Evolutionary conservation across 1,139 yeast genomes (phyloP).

Genomic region (Spencermartinsiella ligniputridi): DNA sequence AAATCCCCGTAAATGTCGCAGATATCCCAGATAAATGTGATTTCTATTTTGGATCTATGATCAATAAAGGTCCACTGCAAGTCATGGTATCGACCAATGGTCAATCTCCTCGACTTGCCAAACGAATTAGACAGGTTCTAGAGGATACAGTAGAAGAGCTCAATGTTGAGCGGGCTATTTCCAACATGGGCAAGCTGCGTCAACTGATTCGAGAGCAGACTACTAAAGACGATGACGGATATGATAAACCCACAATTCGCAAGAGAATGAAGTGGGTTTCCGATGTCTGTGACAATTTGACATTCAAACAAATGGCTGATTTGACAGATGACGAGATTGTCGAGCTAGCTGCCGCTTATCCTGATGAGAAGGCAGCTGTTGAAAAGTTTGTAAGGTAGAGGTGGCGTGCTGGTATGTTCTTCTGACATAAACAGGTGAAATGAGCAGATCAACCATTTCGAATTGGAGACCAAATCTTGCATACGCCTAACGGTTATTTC

Average conservation of each 20-base stretch:
- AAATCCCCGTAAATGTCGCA: slow-evolving; percentile 75
- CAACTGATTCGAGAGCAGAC: slow-evolving; percentile 44
- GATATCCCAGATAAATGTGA: slow-evolving; percentile 82
- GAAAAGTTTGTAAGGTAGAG: too few relatives aligned
- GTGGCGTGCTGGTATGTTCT: too few relatives aligned
- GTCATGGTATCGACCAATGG: slow-evolving; percentile 85
- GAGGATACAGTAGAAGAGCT: slow-evolving; percentile 38
- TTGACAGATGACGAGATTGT: slow-evolving; percentile 26
- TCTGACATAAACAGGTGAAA: too few relatives aligned
- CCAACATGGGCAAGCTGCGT: slow-evolving; percentile 58
- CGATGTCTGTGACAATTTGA: slow-evolving; percentile 55
- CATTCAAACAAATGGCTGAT: slow-evolving; percentile 56
- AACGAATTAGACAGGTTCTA: slow-evolving; percentile 57
- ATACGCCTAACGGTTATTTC: too few relatives aligned
- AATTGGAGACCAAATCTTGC: too few relatives aligned
- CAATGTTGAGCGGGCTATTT: slow-evolving; percentile 48
- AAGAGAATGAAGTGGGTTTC: slow-evolving; percentile 72
- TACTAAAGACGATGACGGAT: slow-evolving; percentile 41
- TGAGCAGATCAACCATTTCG: too few relatives aligned
- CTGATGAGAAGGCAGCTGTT: too few relatives aligned
- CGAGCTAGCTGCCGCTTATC: slow-evolving; percentile 26
- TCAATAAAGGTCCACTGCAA: slow-evolving; percentile 71
- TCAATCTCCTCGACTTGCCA: slow-evolving; percentile 71
- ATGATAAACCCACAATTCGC: slow-evolving; percentile 46
- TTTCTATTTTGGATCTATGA: slow-evolving; percentile 80